A percentile compares a stretch with the other conserved stretches of the same genome.
phyloP scores from a whole-genome alignment of 2,329 filamentous ascomycete genomes.

The Colletotrichum filicis region DNA sequence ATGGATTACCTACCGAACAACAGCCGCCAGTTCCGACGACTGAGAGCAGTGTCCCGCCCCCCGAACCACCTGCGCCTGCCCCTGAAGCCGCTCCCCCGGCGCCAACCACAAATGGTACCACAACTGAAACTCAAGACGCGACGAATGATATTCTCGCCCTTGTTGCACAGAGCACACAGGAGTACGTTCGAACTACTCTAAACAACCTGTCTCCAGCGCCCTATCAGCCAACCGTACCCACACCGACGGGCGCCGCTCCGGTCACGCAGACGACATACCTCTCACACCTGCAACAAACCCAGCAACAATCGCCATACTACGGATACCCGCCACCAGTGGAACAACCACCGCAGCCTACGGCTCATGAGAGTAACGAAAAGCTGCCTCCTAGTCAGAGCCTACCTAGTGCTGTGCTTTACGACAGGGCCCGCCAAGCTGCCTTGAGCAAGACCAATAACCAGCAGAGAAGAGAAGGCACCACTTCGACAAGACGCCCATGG shows the following conservation, averaged over 20 bases:
- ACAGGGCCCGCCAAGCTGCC: conserved; percentile 68
- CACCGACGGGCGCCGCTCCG: conserved; percentile 44
- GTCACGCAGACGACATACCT: conserved; percentile 49
- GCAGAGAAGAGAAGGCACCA: conserved; percentile 65
- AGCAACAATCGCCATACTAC: conserved; percentile 37
- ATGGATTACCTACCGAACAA: conserved; percentile 27
- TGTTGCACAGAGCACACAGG: conserved; percentile 56
- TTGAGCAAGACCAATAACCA: conserved; percentile 67
- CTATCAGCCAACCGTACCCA: conserved; percentile 54
- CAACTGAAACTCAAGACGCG: conserved; percentile 47
- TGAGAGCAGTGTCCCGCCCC: conserved; percentile 27
- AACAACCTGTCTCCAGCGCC: conserved; percentile 55
- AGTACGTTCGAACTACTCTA: conserved; percentile 57
- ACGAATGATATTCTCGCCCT: conserved; percentile 56
- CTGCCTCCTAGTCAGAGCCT: conserved; percentile 68
- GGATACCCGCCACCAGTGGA: conserved; percentile 36
- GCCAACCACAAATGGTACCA: conserved; percentile 39
- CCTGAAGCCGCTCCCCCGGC: conserved; percentile 19
- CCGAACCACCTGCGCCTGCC: conserved; percentile 16
- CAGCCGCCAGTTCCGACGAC: conserved; percentile 32
- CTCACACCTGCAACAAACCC: conserved; percentile 50
- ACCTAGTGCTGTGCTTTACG: conserved; percentile 66
- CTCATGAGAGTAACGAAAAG: conserved; percentile 46
- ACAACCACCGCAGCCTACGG: conserved; percentile 40
- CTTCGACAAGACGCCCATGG: conserved; percentile 81